Evolutionary conservation across 495 filamentous ascomycete genomes (phyloP).

Genomic region (Immersiella caudata): DNA sequence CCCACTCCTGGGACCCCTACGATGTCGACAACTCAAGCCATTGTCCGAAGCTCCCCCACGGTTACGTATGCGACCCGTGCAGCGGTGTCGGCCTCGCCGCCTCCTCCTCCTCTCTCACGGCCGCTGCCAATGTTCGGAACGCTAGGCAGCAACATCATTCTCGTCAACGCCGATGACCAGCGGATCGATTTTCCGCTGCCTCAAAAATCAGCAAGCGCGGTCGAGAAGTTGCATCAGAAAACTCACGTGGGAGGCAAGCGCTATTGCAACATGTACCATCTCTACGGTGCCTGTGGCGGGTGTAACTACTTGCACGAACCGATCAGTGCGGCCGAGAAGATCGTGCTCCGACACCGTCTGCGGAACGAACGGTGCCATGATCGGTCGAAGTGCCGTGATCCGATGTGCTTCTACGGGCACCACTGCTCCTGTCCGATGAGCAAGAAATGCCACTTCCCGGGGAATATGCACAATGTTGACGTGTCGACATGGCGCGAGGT

Average conservation of each 20-base stretch:
- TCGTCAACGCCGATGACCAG: constrained; percentile 50
- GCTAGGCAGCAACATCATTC: constrained; percentile 38
- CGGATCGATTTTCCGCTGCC: constrained; percentile 43
- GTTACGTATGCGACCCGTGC: constrained; percentile 19
- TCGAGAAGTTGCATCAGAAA: constrained; percentile 25
- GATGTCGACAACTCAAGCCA: not conserved
- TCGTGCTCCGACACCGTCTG: constrained; percentile 44
- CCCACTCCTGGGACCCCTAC: not conserved
- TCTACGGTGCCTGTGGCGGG: constrained; percentile 44
- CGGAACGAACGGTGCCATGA: constrained; percentile 34
- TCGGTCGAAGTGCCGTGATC: constrained; percentile 41
- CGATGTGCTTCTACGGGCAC: constrained; percentile 51
- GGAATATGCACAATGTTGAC: constrained; percentile 3
- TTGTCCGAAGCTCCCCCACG: not conserved
- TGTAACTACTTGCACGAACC: constrained; percentile 43
- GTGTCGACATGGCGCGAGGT: constrained; percentile 3
- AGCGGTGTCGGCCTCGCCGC: not conserved
- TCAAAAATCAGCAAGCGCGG: not conserved
- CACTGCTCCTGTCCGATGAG: constrained; percentile 35
- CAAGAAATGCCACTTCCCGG: constrained; percentile 1
- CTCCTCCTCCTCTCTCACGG: not conserved
- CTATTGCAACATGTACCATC: constrained; percentile 50
- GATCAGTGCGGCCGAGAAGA: constrained; percentile 40
- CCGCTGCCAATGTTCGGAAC: constrained; percentile 15
- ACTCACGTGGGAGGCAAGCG: constrained; percentile 39